A percentile compares a stretch with the other conserved stretches of the same genome.
Evolutionary conservation across 768 basidiomycete genomes (phyloP).

Genomic region (Ramaria sp.): DNA sequence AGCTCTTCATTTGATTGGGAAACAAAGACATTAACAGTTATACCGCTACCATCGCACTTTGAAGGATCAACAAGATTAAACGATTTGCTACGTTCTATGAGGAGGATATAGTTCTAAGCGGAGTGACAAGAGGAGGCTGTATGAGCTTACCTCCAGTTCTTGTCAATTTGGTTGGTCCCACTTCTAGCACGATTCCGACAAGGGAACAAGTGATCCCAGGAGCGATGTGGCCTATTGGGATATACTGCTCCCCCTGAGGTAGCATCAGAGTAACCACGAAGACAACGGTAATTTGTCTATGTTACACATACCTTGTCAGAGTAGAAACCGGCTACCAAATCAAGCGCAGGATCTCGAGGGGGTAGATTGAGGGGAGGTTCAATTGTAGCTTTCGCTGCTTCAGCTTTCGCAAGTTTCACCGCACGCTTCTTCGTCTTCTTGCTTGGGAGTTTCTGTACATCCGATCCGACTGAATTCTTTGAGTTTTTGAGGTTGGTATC

Average conservation of each 20-base stretch:
- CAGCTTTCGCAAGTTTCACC: not conserved
- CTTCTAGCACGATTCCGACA: slow-evolving; percentile 4
- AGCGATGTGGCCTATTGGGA: not conserved
- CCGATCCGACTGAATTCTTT: not conserved
- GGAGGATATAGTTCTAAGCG: too few species aligned
- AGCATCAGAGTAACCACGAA: not conserved
- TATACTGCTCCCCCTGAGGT: not conserved
- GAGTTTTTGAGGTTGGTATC: not conserved
- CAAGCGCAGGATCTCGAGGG: not conserved
- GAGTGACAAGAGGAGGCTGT: too few species aligned
- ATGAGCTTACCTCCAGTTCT: slow-evolving; percentile 3
- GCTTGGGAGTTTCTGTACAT: not conserved
- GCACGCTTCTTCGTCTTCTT: not conserved
- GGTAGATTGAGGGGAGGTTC: not conserved
- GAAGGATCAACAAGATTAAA: slow-evolving; percentile 9
- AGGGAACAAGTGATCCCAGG: not conserved
- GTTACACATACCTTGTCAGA: not conserved
- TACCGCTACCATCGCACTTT: not conserved
- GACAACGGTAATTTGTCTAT: not conserved
- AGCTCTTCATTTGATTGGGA: not conserved
- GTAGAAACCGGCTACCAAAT: not conserved
- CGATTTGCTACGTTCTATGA: not conserved
- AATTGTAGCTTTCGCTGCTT: not conserved
- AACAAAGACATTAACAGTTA: slow-evolving; percentile 1
- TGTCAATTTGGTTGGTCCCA: slow-evolving; percentile 2